Evolutionary conservation across 2,329 filamentous ascomycete species (phyloP), one percentile per base, ranked within the genome.

Genomic region (Pseudogymnoascus sp.): DNA sequence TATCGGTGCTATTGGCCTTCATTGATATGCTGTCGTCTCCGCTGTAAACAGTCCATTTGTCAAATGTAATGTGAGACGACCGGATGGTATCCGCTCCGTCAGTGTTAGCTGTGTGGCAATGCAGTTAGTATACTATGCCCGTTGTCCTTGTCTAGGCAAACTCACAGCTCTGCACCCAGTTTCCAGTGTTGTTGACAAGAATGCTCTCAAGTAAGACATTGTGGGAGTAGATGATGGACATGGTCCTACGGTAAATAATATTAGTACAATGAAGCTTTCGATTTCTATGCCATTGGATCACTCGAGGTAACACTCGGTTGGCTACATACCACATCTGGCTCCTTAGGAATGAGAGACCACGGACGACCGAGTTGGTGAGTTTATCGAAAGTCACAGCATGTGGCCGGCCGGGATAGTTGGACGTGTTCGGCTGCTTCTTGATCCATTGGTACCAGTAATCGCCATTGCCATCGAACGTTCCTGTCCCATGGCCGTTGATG

Each of bases 381-480:
- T 75, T 73, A 17, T 73, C 78, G 68, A 85, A 77, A 17, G 80
- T 83, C 66, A 86, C 78, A 7, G 76, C 75, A 61, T 82, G 80
- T 1, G 82, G 82, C 9, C 83, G 76, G 11, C 77, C 72, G 2
- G 78, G 74, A 63, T 80, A 75, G 65, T 84, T 83, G 33, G 75
- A 77, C 10, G 68, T 68, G 13, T 76, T 74, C 29, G 74, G 70
- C 21, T 50, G 44, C 23, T 50, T 7, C 5, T 15, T 50, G 59
- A 77, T 76, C 70, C 78, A 81, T 65, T 82, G 76, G 67, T 86
- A 86, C 83, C 83, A 87, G 2, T 78, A 76, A 67, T 85, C 80
- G 1, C 84, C 84, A 68, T 86, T 86, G 9, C 84, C 83, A 68
- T 86, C 77, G 13, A 86, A 72, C 2, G 80, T 83, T 4, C 84